Conservation (phyloP, 2,329 filamentous ascomycete species). For the Trichoderma sp. region DNA sequence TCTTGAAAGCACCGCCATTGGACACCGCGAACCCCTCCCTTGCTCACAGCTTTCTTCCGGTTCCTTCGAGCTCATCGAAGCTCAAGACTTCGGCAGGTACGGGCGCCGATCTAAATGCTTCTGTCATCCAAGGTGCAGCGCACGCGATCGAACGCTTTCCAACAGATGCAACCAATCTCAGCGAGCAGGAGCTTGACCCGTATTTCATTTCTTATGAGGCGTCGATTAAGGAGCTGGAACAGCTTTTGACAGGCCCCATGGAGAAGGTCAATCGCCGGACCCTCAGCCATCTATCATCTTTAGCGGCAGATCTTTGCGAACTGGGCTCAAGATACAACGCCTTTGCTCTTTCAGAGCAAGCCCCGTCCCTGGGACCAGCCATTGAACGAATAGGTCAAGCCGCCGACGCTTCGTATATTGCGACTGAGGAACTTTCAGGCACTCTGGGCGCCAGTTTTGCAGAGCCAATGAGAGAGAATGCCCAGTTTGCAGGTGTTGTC, state of each 20-base stretch:
- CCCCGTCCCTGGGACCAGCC: constrained; percentile 82
- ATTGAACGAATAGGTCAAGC: constrained; percentile 96
- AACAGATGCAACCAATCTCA: constrained; percentile 72
- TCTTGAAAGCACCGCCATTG: constrained; percentile 91
- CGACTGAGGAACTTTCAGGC: constrained; percentile 86
- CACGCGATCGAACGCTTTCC: constrained; percentile 82
- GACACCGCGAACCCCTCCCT: constrained; percentile 90
- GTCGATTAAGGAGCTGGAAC: constrained; percentile 88
- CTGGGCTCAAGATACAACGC: constrained; percentile 95
- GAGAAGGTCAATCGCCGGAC: constrained; percentile 95
- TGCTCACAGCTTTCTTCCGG: constrained; percentile 83
- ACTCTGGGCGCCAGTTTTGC: constrained; percentile 92
- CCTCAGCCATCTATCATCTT: constrained; percentile 78
- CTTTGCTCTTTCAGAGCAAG: constrained; percentile 92
- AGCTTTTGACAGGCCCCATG: constrained; percentile 86
- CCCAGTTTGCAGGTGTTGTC: constrained; percentile 95
- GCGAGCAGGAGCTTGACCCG: constrained; percentile 88
- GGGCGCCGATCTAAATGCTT: constrained; percentile 42
- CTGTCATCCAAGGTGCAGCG: constrained; percentile 46
- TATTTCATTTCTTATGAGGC: constrained; percentile 95
- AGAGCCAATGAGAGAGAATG: constrained; percentile 96
- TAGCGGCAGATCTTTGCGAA: constrained; percentile 88
- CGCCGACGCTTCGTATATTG: constrained; percentile 93
- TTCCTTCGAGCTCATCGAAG: constrained; percentile 84
- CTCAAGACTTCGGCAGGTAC: constrained; percentile 63